Base-by-base conservation (phyloP, 1,139 yeast genomes). In the Debaryomyces psychrophilus region DNA sequence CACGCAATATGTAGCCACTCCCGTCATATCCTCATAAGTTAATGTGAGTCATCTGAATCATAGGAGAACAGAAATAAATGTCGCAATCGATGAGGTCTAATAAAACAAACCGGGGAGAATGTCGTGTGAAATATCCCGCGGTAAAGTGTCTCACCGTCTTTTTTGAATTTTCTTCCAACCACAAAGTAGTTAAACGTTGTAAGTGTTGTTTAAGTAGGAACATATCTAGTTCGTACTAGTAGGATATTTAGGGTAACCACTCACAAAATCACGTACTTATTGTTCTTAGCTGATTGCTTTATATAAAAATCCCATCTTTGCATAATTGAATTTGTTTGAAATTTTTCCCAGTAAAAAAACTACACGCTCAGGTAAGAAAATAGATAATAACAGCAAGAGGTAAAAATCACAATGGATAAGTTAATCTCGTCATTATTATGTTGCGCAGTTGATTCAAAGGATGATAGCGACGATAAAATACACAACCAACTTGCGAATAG, bases 401-500 rank as follows among this genome's bases (percentile, higher is more conserved):
- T 29, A 25, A 44, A 20, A 29, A 9, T 12, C 36, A 35, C 25
- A 31, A 64, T 64, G 68, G 65, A 61, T 40, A 57, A 58, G 43
- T 50, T 66, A 18, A 55, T 69, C 48, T 55, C 70, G 38, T 62
- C 76, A 8, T 60, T 73, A 37, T 69, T 73, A 36, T 75, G 80
- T 53, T 74, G 79, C 49, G 68, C 74, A 7, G 66, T 61, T 18
- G 70, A 66, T 49, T 55, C 73, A 38, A 60, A 62, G 41, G 77
- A 72, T 49, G 76, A 71, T 44, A 60, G 63, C 17, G 65, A 68
- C 43, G 69, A 64, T 43, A 62, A 61, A 44, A 43, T 55, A 53
- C 55, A 55, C 45, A 41, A 27, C 28, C 37, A 39, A 33, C 50
- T 33, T 26, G 20, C 36, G 12, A 14, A 17, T 9, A 39, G 33